Evolutionary conservation across 192 early-diverging fungal genomes (phyloP).

Genomic region (Coemansia sp.): DNA sequence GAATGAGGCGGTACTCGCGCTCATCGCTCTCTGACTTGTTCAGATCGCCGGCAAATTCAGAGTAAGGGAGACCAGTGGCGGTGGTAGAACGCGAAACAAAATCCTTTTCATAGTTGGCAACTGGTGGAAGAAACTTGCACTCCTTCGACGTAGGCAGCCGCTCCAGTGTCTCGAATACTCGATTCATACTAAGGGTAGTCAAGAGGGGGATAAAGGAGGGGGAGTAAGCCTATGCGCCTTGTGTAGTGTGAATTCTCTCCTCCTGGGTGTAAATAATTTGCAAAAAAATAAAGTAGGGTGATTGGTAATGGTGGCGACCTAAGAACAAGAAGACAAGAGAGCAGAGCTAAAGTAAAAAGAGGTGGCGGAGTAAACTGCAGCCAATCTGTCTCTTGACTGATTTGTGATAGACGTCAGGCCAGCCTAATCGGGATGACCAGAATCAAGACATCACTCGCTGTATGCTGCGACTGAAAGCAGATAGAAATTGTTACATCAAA

Average conservation of each 20-base stretch:
- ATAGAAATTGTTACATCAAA: not conserved
- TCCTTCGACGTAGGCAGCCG: conserved; percentile 27
- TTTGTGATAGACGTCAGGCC: not conserved
- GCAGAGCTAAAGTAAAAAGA: not conserved
- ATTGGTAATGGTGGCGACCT: not conserved
- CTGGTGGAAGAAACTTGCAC: conserved; percentile 36
- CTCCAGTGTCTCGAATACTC: conserved; percentile 36
- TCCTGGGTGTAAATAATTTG: not conserved
- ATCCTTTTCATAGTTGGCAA: conserved; percentile 26
- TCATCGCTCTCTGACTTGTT: conserved; percentile 65
- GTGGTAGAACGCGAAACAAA: conserved; percentile 32
- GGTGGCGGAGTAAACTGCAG: not conserved
- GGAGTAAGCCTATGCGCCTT: not conserved
- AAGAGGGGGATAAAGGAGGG: not conserved
- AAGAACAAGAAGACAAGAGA: not conserved
- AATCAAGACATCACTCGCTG: not conserved
- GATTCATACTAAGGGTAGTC: conserved; percentile 27
- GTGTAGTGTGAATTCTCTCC: not conserved
- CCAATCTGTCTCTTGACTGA: not conserved
- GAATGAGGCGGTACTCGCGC: conserved; percentile 63
- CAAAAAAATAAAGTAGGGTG: not conserved
- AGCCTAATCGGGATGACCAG: not conserved
- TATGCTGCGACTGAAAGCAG: not conserved
- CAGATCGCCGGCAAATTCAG: conserved; percentile 42
- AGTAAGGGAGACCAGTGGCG: conserved; percentile 18